Conservation (phyloP, 257 asterid species). For the Fraxinus excelsior region DNA sequence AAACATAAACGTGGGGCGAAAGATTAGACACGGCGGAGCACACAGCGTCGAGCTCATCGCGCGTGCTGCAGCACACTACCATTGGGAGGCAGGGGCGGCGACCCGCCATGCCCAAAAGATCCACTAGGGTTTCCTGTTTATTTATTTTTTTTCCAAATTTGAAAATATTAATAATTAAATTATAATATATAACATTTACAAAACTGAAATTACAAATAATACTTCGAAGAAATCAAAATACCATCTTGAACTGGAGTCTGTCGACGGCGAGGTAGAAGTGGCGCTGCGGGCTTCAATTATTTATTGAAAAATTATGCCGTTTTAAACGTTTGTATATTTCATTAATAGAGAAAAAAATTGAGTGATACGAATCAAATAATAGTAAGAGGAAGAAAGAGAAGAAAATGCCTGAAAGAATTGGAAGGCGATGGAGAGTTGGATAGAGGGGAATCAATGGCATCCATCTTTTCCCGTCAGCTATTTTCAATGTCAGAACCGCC, state of each 20-base stretch:
- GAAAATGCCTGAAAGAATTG: conserved; percentile 45
- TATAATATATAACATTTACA: not conserved
- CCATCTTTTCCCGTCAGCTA: conserved; percentile 43
- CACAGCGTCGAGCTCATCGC: conserved; percentile 89
- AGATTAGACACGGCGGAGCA: conserved; percentile 59
- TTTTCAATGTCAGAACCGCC: not conserved
- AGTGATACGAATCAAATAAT: not conserved
- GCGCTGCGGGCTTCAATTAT: conserved; percentile 64
- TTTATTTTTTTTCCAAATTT: not conserved
- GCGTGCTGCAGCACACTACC: conserved; percentile 82
- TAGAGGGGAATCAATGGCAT: conserved; percentile 49
- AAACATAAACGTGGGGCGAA: conserved; percentile 51
- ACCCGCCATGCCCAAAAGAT: conserved; percentile 79
- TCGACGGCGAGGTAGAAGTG: conserved; percentile 98
- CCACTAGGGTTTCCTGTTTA: conserved; percentile 70
- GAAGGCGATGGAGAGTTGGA: conserved; percentile 65
- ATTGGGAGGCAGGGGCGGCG: conserved; percentile 72
- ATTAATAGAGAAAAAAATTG: not conserved
- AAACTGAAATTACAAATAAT: conserved; percentile 9
- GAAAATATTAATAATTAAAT: conserved; percentile 9
- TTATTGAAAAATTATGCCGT: conserved; percentile 1
- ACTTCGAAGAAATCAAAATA: conserved; percentile 7
- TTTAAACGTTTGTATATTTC: not conserved
- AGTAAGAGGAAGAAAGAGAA: not conserved
- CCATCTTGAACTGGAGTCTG: conserved; percentile 83